phyloP scores from a whole-genome alignment of 805 yeast genomes.

The Barnettozyma sucrosica region DNA sequence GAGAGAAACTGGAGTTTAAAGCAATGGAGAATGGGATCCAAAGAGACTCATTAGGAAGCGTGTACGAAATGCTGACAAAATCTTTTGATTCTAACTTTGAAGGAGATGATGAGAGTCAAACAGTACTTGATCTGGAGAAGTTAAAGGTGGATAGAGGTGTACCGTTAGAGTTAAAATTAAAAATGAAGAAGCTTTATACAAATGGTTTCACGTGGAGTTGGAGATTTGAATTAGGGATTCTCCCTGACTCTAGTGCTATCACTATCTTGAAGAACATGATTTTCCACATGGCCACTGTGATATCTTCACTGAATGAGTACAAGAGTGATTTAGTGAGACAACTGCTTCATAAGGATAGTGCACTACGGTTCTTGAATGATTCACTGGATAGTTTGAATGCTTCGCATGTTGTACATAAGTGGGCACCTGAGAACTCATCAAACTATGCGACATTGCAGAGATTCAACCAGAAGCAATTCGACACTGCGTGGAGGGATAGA shows the following conservation, averaged over 20 bases:
- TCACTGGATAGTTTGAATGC: constrained; percentile 22
- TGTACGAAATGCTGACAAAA: constrained; percentile 12
- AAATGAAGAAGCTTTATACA: constrained; percentile 7
- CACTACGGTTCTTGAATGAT: constrained; percentile 27
- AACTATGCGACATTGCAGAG: constrained; percentile 21
- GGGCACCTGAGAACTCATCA: constrained; percentile 30
- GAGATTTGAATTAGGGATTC: constrained; percentile 18
- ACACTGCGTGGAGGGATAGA: constrained; percentile 16
- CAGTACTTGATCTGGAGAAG: constrained; percentile 7
- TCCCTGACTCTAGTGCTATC: constrained; percentile 21
- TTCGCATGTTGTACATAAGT: constrained; percentile 22
- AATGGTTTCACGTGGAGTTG: constrained; percentile 15
- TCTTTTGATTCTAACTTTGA: constrained; percentile 15
- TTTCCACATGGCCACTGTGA: constrained; percentile 19
- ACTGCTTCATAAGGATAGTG: constrained; percentile 27
- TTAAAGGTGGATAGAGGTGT: constrained; percentile 15
- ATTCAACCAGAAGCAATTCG: constrained; percentile 16
- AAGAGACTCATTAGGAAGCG: constrained; percentile 6
- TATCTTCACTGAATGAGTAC: constrained; percentile 19
- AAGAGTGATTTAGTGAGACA: constrained; percentile 15
- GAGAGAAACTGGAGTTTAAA: constrained; percentile 12
- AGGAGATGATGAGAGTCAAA: constrained; percentile 7
- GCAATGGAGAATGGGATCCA: constrained; percentile 16
- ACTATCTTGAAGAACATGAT: constrained; percentile 19
- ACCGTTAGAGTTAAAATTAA: constrained; percentile 17